Evolutionary conservation across 2,329 filamentous ascomycete species (phyloP).

Genomic region (Aspergillus cejpii): DNA sequence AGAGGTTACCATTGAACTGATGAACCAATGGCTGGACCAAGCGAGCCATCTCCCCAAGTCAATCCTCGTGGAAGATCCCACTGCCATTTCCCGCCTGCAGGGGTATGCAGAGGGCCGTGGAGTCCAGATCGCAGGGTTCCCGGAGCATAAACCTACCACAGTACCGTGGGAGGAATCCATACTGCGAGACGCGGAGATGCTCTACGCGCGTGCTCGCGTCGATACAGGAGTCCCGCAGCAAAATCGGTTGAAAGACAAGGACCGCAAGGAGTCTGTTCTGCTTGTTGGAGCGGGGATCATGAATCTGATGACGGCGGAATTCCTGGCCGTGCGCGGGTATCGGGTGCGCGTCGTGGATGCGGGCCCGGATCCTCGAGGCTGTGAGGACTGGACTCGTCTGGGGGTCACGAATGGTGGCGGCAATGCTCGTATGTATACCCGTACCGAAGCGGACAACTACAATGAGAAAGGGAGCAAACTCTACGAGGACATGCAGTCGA

Average conservation of each 20-base stretch:
- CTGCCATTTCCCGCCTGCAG: not conserved
- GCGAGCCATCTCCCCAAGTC: not conserved
- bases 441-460: slow-evolving; percentile 5
- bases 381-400: not conserved
- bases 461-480: slow-evolving; percentile 2
- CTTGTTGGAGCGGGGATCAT: slow-evolving; percentile 4
- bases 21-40: not conserved
- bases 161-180: too few species aligned
- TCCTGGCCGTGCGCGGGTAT: not conserved
- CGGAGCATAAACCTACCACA: too few species aligned
- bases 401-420: slow-evolving; percentile 1
- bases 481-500: slow-evolving; percentile 1
- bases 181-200: too few species aligned
- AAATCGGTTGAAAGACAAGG: too few species aligned
- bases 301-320: slow-evolving; percentile 4
- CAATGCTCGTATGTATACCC: slow-evolving; percentile 3
- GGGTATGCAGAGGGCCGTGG: too few species aligned
- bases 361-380: not conserved
- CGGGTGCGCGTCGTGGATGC: not conserved
- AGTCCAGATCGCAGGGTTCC: too few species aligned
- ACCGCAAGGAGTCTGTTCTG: not conserved
- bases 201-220: too few species aligned
- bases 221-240: too few species aligned
- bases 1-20: not conserved
- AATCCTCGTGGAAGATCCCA: not conserved